Base-by-base conservation (phyloP, 1,284 basidiomycete species). In the Trichosporon asahii region DNA sequence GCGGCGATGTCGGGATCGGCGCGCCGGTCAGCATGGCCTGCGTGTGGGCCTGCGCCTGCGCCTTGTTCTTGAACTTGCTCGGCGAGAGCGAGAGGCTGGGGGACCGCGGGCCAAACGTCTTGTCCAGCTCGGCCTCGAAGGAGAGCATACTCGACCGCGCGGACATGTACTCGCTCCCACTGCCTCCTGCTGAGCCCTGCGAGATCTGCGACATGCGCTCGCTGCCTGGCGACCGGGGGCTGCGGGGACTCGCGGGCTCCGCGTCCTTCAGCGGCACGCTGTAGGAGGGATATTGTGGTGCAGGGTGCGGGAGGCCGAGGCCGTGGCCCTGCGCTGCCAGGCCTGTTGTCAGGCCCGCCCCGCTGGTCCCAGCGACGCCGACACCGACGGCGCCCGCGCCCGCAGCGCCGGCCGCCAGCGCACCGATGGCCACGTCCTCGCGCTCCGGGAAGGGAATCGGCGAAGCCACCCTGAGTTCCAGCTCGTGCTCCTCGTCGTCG, bases 1-100 rank as follows among this genome's bases (percentile, higher is more conserved):
- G 31, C 88, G 89, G 68, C 83, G 82, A 6, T 84, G 81, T 68
- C n/a, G 67, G 2, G 1, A 61, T 31, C 12, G 57, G 57, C 57
- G 57, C 27, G 18, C 57, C 57, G 3, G 57, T 61, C 15, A 61
- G 57, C 57, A 61, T 31, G 1, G 57, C 57, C 57, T 61, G 57
- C 6, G 57, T 61, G 29, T 61, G 57, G 14, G 57, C 57, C 18
- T 61, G 57, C 3, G 57, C 57, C 57, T 61, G 57, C 18, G 27
- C 27, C 15, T 31, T 31, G 29, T 61, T 31, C 25, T 31, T 27
- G 55, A 60, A 60, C 29, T 61, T 61, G 57, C 18, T 31, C 27
- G 57, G 27, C 29, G 57, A 61, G 21, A 61, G 27, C 8, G 21
- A 25, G 7, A 61, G 9, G 1, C 11, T 7, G 18, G 29, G 29